Conservation (phyloP, 129 eudicot species). For the Mikania micrantha region DNA sequence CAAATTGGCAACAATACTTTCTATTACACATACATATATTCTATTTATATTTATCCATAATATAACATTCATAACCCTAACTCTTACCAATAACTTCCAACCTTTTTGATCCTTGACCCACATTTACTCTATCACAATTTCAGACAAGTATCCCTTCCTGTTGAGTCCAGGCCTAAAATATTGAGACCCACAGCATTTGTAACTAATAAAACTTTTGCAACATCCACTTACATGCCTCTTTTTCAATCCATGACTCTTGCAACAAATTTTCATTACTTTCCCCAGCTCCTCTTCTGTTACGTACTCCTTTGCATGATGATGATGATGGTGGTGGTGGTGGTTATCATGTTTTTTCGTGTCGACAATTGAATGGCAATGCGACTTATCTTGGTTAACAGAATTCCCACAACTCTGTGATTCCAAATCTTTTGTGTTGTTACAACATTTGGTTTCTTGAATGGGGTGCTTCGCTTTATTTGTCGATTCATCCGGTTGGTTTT, state of each 20-base stretch:
- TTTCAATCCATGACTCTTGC: constrained; percentile 32
- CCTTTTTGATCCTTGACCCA: too few relatives aligned
- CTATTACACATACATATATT: too few relatives aligned
- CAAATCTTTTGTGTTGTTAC: constrained; percentile 14
- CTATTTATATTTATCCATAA: too few relatives aligned
- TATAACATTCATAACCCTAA: too few relatives aligned
- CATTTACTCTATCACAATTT: constrained; percentile 55
- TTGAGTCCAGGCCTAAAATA: constrained; percentile 32
- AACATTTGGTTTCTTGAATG: not conserved
- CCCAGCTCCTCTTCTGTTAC: constrained; percentile 25
- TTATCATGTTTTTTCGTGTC: constrained; percentile 4
- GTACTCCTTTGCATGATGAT: constrained; percentile 19
- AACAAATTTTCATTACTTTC: constrained; percentile 31
- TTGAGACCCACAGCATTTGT: constrained; percentile 49
- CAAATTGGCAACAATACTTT: too few relatives aligned
- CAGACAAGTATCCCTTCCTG: constrained; percentile 39
- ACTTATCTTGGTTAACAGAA: constrained; percentile 5
- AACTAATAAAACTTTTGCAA: constrained; percentile 37
- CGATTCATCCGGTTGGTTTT: not conserved
- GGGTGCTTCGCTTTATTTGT: not conserved
- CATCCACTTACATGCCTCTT: constrained; percentile 40
- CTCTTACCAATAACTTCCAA: too few relatives aligned
- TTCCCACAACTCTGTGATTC: constrained; percentile 11
- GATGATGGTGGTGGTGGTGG: constrained; percentile 11
- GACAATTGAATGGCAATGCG: not conserved